Percentiles rank a stretch among this genome's conserved stretches.
These are phyloP conservation scores for Glarea lozoyensis DNA, from an alignment of 495 filamentous ascomycete genomes.

Conservation along the genomic window DNA sequence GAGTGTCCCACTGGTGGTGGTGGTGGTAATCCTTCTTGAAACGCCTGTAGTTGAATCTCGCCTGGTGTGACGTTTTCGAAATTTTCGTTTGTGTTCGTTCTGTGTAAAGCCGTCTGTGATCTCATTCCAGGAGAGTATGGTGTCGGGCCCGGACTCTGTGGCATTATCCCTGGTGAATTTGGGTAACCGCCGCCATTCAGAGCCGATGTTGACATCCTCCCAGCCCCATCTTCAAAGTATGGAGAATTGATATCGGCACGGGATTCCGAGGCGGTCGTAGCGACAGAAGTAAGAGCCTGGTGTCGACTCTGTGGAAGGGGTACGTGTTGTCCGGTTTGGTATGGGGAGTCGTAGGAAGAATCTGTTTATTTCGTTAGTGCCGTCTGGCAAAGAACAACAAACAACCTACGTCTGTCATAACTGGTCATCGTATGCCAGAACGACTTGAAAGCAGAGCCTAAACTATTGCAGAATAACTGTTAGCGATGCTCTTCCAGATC, in stretches of 20 bases:
- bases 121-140: conserved; percentile 91
- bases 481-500: conserved; percentile 6
- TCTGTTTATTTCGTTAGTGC: conserved; percentile 37
- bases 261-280: conserved; percentile 68
- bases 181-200: conserved; percentile 36
- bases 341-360: conserved; percentile 78
- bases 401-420: conserved; percentile 45
- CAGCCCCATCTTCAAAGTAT: conserved; percentile 65
- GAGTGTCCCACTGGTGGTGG: conserved; percentile 81
- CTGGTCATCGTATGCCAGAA: conserved; percentile 97
- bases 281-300: conserved; percentile 66
- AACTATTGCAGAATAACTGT: conserved; percentile 6
- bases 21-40: conserved; percentile 83
- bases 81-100: conserved; percentile 48
- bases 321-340: conserved; percentile 72
- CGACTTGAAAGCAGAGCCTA: conserved; percentile 45
- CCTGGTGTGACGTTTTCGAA: conserved; percentile 59
- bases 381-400: conserved; percentile 35
- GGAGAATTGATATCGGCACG: conserved; percentile 62
- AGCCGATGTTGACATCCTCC: conserved; percentile 42
- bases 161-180: conserved; percentile 42
- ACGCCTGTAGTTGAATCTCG: conserved; percentile 95
- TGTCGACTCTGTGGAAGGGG: conserved; percentile 64
- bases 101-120: conserved; percentile 53
- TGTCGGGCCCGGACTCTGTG: conserved; percentile 50